Conservation (phyloP, 2,329 filamentous ascomycete genomes). For the Dendrostoma leiphaemia region DNA sequence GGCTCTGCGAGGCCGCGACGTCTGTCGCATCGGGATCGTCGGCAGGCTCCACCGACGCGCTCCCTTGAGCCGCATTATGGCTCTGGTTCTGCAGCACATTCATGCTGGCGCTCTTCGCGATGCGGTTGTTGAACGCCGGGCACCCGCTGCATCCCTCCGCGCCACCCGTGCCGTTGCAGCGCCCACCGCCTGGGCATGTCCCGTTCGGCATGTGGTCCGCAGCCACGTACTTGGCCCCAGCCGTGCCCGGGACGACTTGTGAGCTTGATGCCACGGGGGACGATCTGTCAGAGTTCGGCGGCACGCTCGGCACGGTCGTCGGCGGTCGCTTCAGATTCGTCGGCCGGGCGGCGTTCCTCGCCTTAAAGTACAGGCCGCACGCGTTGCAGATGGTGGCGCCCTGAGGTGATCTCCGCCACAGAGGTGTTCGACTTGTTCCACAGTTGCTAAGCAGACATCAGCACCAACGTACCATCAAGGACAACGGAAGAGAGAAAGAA, state of each 20-base stretch:
- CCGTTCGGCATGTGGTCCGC: conserved; percentile 73
- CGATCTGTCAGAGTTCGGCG: conserved; percentile 41
- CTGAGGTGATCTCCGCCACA: conserved; percentile 91
- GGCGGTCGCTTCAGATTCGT: conserved; percentile 83
- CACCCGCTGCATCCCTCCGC: conserved; percentile 94
- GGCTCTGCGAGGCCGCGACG: conserved; percentile 44
- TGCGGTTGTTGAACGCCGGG: conserved; percentile 94
- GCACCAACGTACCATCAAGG: not conserved
- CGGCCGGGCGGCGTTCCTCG: conserved; percentile 85
- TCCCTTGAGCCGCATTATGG: conserved; percentile 29
- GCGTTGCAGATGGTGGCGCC: conserved; percentile 97
- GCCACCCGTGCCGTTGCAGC: conserved; percentile 94
- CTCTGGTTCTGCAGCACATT: conserved; percentile 48
- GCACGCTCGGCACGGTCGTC: conserved; percentile 43
- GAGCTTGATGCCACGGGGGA: conserved; percentile 34
- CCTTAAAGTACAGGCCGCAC: conserved; percentile 91
- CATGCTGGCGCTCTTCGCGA: conserved; percentile 81
- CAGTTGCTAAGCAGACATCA: conserved; percentile 69
- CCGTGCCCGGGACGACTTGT: conserved; percentile 39
- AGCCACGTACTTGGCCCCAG: conserved; percentile 69
- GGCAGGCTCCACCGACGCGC: conserved; percentile 22
- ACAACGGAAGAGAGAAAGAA: not conserved
- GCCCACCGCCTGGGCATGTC: conserved; percentile 92
- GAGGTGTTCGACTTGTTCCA: conserved; percentile 84
- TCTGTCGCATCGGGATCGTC: conserved; percentile 47